These are phyloP conservation scores for Magnaporthiopsis rhizophila DNA, from an alignment of 2,329 filamentous ascomycete genomes.

Conservation along the genomic window DNA sequence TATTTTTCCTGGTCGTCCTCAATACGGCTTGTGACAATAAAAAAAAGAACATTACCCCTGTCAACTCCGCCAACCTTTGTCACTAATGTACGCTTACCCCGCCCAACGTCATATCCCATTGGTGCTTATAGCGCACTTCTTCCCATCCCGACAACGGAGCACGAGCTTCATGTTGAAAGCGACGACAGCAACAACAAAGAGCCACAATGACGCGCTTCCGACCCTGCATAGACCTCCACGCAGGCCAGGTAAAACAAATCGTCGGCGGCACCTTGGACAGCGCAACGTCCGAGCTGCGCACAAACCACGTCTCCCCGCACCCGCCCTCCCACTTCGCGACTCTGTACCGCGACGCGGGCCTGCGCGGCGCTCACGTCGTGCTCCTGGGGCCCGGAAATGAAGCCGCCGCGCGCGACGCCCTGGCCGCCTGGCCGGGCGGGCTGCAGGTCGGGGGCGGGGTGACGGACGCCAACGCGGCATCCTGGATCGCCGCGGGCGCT, in stretches of 20 bases:
- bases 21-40: no score
- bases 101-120: neutral
- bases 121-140: neutral
- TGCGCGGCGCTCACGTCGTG: constrained; percentile 85
- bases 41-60: neutral
- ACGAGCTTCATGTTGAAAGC: neutral
- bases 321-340: constrained; percentile 73
- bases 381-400: constrained; percentile 91
- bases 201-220: constrained; percentile 73
- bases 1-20: neutral
- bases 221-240: constrained; percentile 94
- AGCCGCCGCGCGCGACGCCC: constrained; percentile 67
- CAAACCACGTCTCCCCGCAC: constrained; percentile 84
- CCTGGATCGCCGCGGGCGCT: constrained; percentile 83
- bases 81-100: neutral
- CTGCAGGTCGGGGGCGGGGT: constrained; percentile 95
- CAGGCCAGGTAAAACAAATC: constrained; percentile 97
- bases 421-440: constrained; percentile 68
- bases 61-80: no score
- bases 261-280: constrained; percentile 85
- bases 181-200: neutral
- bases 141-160: no score
- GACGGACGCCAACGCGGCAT: constrained; percentile 69
- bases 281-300: constrained; percentile 60
- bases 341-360: constrained; percentile 67